Evolutionary conservation across 805 yeast species (phyloP), one percentile per base, ranked within the genome.

Genomic region (Saccharomyces cerevisiae): DNA sequence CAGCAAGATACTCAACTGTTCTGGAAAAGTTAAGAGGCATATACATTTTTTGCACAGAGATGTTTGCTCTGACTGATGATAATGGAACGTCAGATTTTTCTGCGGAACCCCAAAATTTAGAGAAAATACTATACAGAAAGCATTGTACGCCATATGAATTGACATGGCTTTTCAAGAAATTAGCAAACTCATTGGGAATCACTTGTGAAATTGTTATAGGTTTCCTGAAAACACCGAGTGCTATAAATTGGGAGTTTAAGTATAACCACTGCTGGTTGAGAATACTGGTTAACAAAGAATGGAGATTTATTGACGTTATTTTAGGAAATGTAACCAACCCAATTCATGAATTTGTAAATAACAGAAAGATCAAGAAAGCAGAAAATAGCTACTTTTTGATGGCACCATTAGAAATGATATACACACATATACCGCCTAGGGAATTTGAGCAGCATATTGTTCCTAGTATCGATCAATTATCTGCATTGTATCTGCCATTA

Each of bases 241-340:
- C 81, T 47, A 76, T 77, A 48, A 76, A 64, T 53, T 49, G 56
- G 32, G 68, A 66, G 32, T 79, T 76, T 58, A 71, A 73, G n/a
- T 67, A 83, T 41, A 89, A 90, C 63, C 99, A 94, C 70, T 82
- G 87, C 53, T 94, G 99, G 99, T 77, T 89, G 53, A 82, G 96
- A 1, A 83, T 90, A 1, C 68, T 85, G 36, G 70, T 90, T 14
- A 85, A 88, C 56, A 83, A 84, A 43, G 86, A 87, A 65, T 90
- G 91, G 81, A 75, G 92, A 56, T 77, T 94, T 57, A 69, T 92
- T 56, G 99, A 92, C 67, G 84, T 81, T 5, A 74, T 83, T 4
- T 62, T 85, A 30, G 90, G 89, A 1, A 84, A 83, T 61, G 68
- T 76, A 4, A 69, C 85, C 0, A 78, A 82, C 58, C 81, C 84